Percentiles rank a stretch among this genome's conserved stretches.
These are phyloP conservation scores for Croton laevigatus DNA, from an alignment of 441 rosid species.

Conservation along the genomic window DNA sequence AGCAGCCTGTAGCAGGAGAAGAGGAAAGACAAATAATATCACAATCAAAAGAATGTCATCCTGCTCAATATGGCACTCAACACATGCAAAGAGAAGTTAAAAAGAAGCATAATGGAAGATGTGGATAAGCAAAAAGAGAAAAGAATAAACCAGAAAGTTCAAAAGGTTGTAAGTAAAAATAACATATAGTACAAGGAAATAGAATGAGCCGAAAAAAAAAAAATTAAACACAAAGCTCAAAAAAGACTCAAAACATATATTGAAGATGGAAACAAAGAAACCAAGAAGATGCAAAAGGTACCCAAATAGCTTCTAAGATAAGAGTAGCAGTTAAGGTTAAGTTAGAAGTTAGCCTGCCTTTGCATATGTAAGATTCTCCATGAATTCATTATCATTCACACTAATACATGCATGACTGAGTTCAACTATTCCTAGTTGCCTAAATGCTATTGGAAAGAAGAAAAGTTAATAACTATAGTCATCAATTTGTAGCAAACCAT, in stretches of 20 bases:
- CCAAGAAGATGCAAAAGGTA: background rate
- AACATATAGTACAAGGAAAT: no score
- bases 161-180: no score
- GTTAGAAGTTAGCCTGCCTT: no score
- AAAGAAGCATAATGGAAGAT: no score
- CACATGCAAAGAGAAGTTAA: no score
- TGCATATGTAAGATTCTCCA: background rate
- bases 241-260: no score
- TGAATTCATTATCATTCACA: background rate
- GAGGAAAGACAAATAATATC: constrained; percentile 14
- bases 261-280: no score
- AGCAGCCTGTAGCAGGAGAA: constrained; percentile 57
- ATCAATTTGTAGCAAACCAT: background rate
- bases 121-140: no score
- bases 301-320: background rate
- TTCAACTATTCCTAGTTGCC: background rate
- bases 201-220: no score
- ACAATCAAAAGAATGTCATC: background rate
- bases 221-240: no score
- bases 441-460: background rate
- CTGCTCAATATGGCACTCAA: constrained; percentile 3
- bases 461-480: background rate
- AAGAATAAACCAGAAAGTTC: no score
- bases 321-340: background rate
- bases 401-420: background rate